Evolutionary conservation across 2,329 filamentous ascomycete species (phyloP), one percentile per base, ranked within the genome.

Genomic region (Venturia carpophila): DNA sequence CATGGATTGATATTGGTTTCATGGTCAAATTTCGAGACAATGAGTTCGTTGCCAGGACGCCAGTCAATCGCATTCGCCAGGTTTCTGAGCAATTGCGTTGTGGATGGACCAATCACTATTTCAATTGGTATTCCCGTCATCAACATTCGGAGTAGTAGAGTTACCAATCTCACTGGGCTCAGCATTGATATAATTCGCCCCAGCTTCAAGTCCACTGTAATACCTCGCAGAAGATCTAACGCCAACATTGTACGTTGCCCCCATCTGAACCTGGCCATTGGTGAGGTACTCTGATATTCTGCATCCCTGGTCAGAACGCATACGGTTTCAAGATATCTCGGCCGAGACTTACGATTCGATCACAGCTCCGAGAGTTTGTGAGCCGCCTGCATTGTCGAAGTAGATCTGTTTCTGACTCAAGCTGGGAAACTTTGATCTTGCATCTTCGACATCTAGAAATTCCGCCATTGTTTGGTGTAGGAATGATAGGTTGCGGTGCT

Each of bases 321-420:
- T 34, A 34, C 30, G 30, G 37, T 58, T 19, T n/a, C 9, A 66
- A 66, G 27, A 39, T 39, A 17, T 30, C 21, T 19, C 41, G 19
- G n/a, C 47, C 47, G 47, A 37, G 9, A 75, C 81, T 75, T 73
- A 89, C 86, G 83, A 82, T 65, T 88, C 82, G 66, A 88, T 85
- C 19, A 90, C 90, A 19, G 81, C 78, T 34, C 83, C 83, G 3
- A 92, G 76, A 0, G 84, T 81, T 71, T 92, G 89, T 71, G 85
- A 90, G 45, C 89, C 89, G 21, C 89, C 89, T 13, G 88, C 90
- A 72, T 92, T 92, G 72, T 93, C 89, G 69, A 92, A 83, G 73
- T 84, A 91, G 62, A 92, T 80, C 71, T 91, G 88, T 60, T 85
- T 79, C 67, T 85, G 80, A 49, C 81, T 75, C 47, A 92, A 75